Base-by-base conservation (phyloP, 1,284 basidiomycete species). In the Cryptococcus sp. region DNA sequence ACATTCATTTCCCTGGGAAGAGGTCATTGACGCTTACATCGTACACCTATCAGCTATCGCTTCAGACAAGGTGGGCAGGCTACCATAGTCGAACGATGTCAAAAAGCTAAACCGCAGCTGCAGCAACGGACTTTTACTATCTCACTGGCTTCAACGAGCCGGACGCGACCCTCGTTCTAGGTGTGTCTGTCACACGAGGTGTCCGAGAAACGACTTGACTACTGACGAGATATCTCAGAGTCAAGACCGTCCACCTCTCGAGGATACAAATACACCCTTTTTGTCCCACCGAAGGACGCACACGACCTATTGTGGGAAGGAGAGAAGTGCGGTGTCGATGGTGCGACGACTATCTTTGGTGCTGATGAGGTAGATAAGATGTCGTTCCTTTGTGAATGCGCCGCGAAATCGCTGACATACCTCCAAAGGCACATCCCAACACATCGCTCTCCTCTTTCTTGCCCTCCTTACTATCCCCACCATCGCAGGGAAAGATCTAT, bases 71-170 rank as follows among this genome's bases (percentile, higher is more conserved):
- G 78, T 78, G 50, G 10, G 31, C 31, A 35, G 8, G 10, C 31
- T 35, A 10, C 13, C 13, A 35, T 35, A 13, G 31, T 13, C 31
- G 7, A 3, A 13, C 31, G 8, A 13, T 10, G 13, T 13, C 4
- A 2, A 2, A 35, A 35, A 35, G 31, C 31, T 35, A 35, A 35
- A 35, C 2, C 31, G 31, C 31, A 35, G 31, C 31, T 25, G 40
- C 60, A 79, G 86, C 87, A 1, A 94, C 92, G 46, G 88, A 95
- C 78, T 93, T 95, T 75, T 91, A 87, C 88, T 97, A 97, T 74
- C 82, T 97, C 13, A 94, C 94, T 0, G 95, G 96, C 6, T 96
- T 96, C 71, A 87, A 93, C 61, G 95, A 98, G 76, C 91, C 93
- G 0, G 89, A 96, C 61, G 86, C 93, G 15, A 93, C 91, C 0